Evolutionary conservation across 345 rosid species (phyloP).

Genomic region (Iberis pinnata): DNA sequence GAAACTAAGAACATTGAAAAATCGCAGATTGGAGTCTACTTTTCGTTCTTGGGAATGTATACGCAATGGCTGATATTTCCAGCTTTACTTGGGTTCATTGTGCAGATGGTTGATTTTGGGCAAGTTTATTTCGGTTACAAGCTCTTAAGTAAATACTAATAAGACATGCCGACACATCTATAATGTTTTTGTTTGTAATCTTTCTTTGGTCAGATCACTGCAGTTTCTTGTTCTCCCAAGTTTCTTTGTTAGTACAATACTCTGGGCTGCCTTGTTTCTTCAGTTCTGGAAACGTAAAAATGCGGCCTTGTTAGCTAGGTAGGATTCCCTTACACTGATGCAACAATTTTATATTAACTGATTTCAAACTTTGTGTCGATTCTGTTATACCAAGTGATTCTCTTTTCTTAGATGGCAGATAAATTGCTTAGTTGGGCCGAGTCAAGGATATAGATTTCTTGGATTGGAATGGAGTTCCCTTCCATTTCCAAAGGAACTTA

Average conservation of each 20-base stretch:
- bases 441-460: constrained; percentile 49
- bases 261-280: constrained; percentile 87
- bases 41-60: constrained; percentile 86
- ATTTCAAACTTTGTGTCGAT: background rate
- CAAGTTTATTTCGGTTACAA: constrained; percentile 19
- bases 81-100: constrained; percentile 51
- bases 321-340: constrained; percentile 12
- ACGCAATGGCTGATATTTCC: constrained; percentile 81
- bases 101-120: constrained; percentile 78
- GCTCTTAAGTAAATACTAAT: background rate
- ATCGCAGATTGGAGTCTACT: constrained; percentile 72
- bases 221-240: constrained; percentile 64
- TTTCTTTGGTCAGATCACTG: constrained; percentile 47
- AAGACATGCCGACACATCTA: background rate
- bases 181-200: constrained; percentile 13
- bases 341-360: background rate
- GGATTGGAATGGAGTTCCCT: constrained; percentile 54
- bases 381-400: constrained; percentile 4
- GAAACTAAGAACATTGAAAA: constrained; percentile 16
- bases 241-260: constrained; percentile 56
- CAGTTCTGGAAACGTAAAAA: constrained; percentile 98
- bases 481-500: constrained; percentile 44
- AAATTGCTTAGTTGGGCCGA: constrained; percentile 47
- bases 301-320: constrained; percentile 70
- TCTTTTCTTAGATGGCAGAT: constrained; percentile 67